Conservation (phyloP, 352 stramenopile genomes). For the Phytophthora syringae region DNA sequence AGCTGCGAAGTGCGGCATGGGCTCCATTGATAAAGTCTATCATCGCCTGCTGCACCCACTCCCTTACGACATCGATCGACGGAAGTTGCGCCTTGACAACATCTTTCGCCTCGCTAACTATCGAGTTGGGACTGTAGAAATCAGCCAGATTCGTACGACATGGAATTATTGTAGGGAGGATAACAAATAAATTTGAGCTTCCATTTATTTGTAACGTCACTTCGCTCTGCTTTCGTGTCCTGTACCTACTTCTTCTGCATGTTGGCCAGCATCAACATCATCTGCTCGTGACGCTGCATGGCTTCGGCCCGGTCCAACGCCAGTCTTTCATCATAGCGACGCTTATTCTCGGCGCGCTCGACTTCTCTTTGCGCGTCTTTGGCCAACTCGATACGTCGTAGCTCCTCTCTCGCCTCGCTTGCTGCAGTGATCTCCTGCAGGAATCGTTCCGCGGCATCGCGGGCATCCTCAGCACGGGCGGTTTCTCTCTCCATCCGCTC, state of each 20-base stretch:
- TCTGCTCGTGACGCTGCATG: not conserved
- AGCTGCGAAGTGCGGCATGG: slow-evolving; percentile 6
- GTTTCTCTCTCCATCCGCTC: too few species aligned
- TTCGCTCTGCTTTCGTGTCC: not conserved
- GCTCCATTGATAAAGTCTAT: not conserved
- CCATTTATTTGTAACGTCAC: not conserved
- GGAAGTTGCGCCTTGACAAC: slow-evolving; percentile 1
- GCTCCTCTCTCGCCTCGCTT: too few species aligned
- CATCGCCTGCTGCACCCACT: not conserved
- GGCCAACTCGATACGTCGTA: too few species aligned
- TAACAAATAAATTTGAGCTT: not conserved
- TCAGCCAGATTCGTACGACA: slow-evolving; percentile 7
- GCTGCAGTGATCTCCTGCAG: too few species aligned
- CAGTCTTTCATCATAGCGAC: not conserved
- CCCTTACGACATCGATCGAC: not conserved
- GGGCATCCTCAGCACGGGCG: too few species aligned
- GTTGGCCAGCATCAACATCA: not conserved
- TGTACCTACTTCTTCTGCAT: not conserved
- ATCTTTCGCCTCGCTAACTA: slow-evolving; percentile 1
- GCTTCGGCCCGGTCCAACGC: not conserved
- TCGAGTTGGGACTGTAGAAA: not conserved
- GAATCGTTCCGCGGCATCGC: too few species aligned
- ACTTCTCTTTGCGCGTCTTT: too few species aligned
- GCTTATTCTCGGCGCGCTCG: not conserved
- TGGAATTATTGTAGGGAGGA: not conserved